Percentiles rank a stretch among this genome's conserved stretches.
These are phyloP conservation scores for Ophiostoma himal-ulmi DNA, from an alignment of 2,329 filamentous ascomycete genomes.

Conservation along the genomic window DNA sequence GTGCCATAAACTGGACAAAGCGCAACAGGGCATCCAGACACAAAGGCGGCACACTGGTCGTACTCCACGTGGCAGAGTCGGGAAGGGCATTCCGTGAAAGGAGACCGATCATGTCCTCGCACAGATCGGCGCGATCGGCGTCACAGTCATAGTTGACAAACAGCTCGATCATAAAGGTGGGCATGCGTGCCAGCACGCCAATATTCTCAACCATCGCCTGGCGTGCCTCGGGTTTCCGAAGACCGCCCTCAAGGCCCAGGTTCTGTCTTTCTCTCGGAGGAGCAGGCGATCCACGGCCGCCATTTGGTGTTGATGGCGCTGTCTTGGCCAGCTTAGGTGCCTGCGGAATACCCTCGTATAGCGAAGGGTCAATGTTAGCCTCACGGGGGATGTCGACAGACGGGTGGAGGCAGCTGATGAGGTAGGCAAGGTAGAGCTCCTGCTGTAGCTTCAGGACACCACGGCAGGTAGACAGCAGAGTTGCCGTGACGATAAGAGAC, in stretches of 20 bases:
- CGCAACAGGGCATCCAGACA: constrained; percentile 88
- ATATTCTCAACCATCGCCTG: constrained; percentile 99
- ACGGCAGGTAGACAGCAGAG: constrained; percentile 82
- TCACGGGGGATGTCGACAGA: constrained; percentile 91
- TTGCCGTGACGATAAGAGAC: constrained; percentile 85
- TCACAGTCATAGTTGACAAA: constrained; percentile 99
- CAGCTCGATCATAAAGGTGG: constrained; percentile 88
- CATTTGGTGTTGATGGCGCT: constrained; percentile 56
- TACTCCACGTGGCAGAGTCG: constrained; percentile 97
- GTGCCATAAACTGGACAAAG: constrained; percentile 86
- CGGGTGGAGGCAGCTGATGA: constrained; percentile 89
- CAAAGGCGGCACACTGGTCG: constrained; percentile 90
- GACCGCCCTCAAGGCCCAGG: constrained; percentile 84
- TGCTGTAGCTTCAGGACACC: constrained; percentile 91
- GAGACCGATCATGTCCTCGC: constrained; percentile 90
- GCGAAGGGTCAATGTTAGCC: constrained; percentile 77
- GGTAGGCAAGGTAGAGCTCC: constrained; percentile 88
- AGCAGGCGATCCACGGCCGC: constrained; percentile 83
- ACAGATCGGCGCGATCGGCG: constrained; percentile 81
- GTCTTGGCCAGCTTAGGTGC: constrained; percentile 81
- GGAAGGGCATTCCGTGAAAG: constrained; percentile 91
- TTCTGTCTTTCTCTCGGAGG: constrained; percentile 88
- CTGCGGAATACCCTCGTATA: constrained; percentile 91
- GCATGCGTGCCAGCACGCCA: constrained; percentile 84
- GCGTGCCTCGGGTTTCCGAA: constrained; percentile 85